Conservation (phyloP, 768 basidiomycete species). For the Grammothele lineata region DNA sequence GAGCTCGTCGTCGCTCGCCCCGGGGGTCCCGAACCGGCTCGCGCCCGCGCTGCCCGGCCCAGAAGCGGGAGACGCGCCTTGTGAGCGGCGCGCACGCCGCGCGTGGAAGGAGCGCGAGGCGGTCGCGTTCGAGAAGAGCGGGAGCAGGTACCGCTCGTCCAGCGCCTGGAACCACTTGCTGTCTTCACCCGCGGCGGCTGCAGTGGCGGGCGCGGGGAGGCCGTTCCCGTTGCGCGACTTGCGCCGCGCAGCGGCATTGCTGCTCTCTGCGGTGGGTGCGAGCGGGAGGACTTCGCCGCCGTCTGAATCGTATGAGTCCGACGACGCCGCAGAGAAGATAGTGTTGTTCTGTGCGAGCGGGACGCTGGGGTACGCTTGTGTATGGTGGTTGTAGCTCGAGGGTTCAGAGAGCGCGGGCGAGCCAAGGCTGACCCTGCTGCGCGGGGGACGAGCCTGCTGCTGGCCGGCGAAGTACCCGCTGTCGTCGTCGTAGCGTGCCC, state of each 20-base stretch:
- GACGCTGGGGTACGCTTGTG: constrained; percentile 16
- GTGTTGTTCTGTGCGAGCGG: constrained; percentile 23
- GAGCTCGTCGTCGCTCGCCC: constrained; percentile 35
- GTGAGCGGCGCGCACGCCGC: constrained; percentile 53
- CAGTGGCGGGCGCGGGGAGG: constrained; percentile 17
- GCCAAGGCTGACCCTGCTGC: not conserved
- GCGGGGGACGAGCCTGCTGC: constrained; percentile 6
- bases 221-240: constrained; percentile 11
- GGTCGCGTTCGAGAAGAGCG: constrained; percentile 89
- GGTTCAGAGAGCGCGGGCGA: constrained; percentile 28
- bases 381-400: constrained; percentile 60
- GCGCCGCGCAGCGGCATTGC: constrained; percentile 5
- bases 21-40: constrained; percentile 29
- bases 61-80: constrained; percentile 25
- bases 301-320: constrained; percentile 77
- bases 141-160: constrained; percentile 91
- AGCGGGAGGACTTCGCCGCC: constrained; percentile 73
- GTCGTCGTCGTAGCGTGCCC: constrained; percentile 30
- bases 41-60: constrained; percentile 20
- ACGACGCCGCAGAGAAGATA: constrained; percentile 67
- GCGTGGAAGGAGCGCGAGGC: constrained; percentile 86
- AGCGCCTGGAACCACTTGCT: constrained; percentile 95
- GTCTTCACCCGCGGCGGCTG: constrained; percentile 42
- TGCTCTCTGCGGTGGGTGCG: constrained; percentile 42
- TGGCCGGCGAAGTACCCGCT: constrained; percentile 15